Conservation (phyloP, 2,329 filamentous ascomycete species). For the Sclerotinia trifoliorum region DNA sequence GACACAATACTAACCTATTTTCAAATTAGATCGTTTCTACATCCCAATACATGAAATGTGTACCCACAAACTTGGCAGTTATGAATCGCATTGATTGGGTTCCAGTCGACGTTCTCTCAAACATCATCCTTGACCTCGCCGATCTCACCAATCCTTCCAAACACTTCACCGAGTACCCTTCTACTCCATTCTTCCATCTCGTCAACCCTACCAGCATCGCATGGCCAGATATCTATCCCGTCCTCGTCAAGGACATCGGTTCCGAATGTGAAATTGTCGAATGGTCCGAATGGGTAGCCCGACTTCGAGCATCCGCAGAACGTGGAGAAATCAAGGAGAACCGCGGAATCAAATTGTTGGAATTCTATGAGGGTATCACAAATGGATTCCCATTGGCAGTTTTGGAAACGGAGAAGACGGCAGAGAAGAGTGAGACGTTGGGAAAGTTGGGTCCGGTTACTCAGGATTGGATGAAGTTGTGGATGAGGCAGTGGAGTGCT, state of each 20-base stretch:
- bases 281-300: conserved; percentile 48
- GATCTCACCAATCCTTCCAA: conserved; percentile 4
- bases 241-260: conserved; percentile 28
- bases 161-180: conserved; percentile 23
- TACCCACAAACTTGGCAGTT: conserved; percentile 43
- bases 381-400: conserved; percentile 20
- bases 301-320: conserved; percentile 44
- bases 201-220: conserved; percentile 34
- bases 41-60: conserved; percentile 40
- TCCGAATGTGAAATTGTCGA: conserved; percentile 38
- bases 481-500: conserved; percentile 41
- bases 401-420: conserved; percentile 26
- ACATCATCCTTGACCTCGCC: conserved; percentile 40
- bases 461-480: conserved; percentile 40
- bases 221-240: conserved; percentile 34
- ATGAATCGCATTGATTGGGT: conserved; percentile 46
- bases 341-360: conserved; percentile 52
- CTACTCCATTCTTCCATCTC: conserved; percentile 36
- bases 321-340: conserved; percentile 47
- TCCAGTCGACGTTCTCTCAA: conserved; percentile 42
- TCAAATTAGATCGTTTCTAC: conserved; percentile 38
- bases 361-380: conserved; percentile 32
- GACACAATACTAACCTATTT: conserved; percentile 33
- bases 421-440: conserved; percentile 35
- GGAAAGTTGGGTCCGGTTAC: conserved; percentile 35